phyloP scores from a whole-genome alignment of 139 green algal genomes.

The Nannochloris sp. region DNA sequence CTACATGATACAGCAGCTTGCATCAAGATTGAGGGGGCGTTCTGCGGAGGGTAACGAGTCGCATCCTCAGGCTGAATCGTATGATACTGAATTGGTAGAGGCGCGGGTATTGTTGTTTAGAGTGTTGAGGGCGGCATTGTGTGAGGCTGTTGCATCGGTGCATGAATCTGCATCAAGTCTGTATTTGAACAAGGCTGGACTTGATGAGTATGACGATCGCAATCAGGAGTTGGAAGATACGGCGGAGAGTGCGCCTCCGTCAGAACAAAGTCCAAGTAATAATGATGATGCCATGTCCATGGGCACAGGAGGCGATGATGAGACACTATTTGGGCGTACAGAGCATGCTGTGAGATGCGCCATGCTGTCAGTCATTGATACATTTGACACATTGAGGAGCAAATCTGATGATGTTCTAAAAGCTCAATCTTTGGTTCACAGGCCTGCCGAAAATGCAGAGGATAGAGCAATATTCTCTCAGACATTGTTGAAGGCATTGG shows the following conservation, averaged over 20 bases:
- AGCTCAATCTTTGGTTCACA: slow-evolving; percentile 7
- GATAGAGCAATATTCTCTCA: slow-evolving; percentile 8
- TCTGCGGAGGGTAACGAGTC: slow-evolving; percentile 2
- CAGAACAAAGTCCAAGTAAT: neutral
- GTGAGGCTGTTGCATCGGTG: slow-evolving; percentile 28
- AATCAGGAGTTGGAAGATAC: neutral
- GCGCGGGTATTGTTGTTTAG: slow-evolving; percentile 29
- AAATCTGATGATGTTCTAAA: slow-evolving; percentile 10
- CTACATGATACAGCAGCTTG: slow-evolving; percentile 12
- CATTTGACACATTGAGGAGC: slow-evolving; percentile 7
- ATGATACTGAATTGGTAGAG: slow-evolving; percentile 22
- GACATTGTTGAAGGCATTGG: slow-evolving; percentile 5
- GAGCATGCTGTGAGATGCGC: neutral
- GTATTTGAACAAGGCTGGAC: slow-evolving; percentile 14
- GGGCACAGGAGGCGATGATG: neutral
- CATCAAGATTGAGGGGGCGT: neutral
- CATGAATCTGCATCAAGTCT: slow-evolving; percentile 19
- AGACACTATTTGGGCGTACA: slow-evolving; percentile 1
- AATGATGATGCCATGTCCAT: neutral
- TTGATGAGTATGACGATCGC: neutral
- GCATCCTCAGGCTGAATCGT: neutral
- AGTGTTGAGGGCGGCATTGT: slow-evolving; percentile 21
- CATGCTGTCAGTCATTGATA: slow-evolving; percentile 3
- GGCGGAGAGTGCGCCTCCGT: slow-evolving; percentile 4
- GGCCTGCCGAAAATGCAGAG: slow-evolving; percentile 1